A percentile compares a stretch with the other conserved stretches of the same genome.
Conservation (phyloP, 495 filamentous ascomycete species). For the Pseudoneurospora amorphoporcata region DNA sequence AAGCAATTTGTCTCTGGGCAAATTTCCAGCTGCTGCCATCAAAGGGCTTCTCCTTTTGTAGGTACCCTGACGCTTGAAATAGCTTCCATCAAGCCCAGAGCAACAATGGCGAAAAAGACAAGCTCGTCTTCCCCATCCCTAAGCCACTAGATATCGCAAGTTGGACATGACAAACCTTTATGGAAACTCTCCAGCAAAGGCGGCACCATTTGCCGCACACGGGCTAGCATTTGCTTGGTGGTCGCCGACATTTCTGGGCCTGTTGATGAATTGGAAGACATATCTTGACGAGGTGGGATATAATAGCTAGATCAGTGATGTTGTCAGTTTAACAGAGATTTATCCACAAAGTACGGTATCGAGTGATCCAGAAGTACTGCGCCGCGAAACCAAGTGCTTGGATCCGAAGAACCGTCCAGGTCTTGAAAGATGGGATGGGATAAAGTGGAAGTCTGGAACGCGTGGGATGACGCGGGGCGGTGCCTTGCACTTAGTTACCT, state of each 20-base stretch:
- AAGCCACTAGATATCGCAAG: neutral
- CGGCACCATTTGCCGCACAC: conserved; percentile 84
- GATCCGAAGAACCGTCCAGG: neutral
- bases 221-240: conserved; percentile 58
- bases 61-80: neutral
- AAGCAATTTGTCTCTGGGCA: neutral
- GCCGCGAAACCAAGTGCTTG: neutral
- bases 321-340: neutral
- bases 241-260: conserved; percentile 31
- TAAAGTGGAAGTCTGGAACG: neutral
- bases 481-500: neutral
- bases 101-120: neutral
- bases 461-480: neutral
- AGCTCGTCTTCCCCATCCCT: neutral
- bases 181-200: conserved; percentile 95
- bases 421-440: neutral
- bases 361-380: neutral
- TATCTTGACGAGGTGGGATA: neutral
- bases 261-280: conserved; percentile 1
- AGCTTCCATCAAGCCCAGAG: neutral
- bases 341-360: neutral
- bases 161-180: conserved; percentile 57
- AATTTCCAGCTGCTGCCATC: neutral
- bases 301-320: neutral
- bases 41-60: neutral